phyloP scores from a whole-genome alignment of 2,329 filamentous ascomycete species.

The Pyrenochaeta sp. region DNA sequence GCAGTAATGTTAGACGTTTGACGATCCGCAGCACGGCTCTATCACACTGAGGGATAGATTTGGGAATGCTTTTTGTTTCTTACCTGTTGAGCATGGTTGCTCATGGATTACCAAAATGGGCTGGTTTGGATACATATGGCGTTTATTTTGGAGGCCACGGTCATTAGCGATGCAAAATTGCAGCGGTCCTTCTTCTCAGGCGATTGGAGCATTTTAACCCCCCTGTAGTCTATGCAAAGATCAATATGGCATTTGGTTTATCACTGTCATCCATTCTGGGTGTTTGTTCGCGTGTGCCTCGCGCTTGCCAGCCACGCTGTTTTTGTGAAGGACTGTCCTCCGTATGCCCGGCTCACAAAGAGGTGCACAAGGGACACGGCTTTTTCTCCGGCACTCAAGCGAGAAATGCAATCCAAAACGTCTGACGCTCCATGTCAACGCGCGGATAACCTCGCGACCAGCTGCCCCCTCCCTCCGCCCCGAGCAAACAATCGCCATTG shows the following conservation, averaged over 20 bases:
- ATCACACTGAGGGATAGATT: conserved; percentile 33
- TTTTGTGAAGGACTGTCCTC: not conserved
- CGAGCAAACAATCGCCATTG: conserved; percentile 9
- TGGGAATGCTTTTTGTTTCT: conserved; percentile 20
- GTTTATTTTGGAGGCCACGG: conserved; percentile 35
- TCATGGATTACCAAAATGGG: conserved; percentile 43
- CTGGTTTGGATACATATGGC: conserved; percentile 41
- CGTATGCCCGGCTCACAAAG: conserved; percentile 1
- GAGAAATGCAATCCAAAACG: conserved; percentile 30
- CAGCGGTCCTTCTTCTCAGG: conserved; percentile 35
- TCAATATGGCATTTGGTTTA: conserved; percentile 29
- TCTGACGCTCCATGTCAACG: conserved; percentile 1
- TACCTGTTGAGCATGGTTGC: conserved; percentile 36
- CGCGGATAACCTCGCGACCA: not conserved
- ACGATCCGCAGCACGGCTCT: conserved; percentile 35
- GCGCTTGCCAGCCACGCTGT: too few species aligned
- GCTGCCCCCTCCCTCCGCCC: too few species aligned
- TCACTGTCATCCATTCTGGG: conserved; percentile 5
- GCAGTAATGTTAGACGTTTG: conserved; percentile 49
- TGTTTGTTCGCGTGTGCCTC: conserved; percentile 8
- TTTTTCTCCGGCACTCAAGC: conserved; percentile 13
- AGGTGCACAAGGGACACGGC: conserved; percentile 14
- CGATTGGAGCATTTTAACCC: conserved; percentile 16
- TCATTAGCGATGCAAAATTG: conserved; percentile 36
- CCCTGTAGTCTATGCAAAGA: conserved; percentile 50